Evolutionary conservation across 257 asterid species (phyloP), one percentile per base, ranked within the genome.

Genomic region (Ilex aquifolium): DNA sequence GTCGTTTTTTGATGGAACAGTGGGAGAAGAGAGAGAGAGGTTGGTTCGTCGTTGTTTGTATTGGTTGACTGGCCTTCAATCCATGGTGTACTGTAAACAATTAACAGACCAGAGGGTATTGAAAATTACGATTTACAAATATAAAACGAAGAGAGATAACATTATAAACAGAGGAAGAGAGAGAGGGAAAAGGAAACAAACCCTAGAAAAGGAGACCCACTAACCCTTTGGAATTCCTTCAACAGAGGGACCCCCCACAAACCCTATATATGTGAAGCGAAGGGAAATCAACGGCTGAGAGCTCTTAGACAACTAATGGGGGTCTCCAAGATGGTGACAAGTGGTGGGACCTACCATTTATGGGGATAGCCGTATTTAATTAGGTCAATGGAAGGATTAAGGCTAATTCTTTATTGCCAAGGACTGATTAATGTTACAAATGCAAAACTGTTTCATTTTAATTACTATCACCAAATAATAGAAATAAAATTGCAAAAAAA

Each of bases 191-290:
- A 21, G 27, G 27, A 21, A 21, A 59, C 32, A 54, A 64, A 65
- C 69, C 69, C 65, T 65, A 61, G 46, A 61, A 61, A 48, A 57
- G 54, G 65, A 68, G 74, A 42, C 74, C 71, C 71, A 60, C 72
- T 69, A 64, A 62, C 50, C 56, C 60, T 55, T 16, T 44, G 57
- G 44, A 65, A 57, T 31, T 66, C 13, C 8, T 61, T 21, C 27
- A 61, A 50, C 21, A 29, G 70, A 27, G 80, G 70, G 80, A 60
- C 73, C 75, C 82, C 65, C 32, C 51, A 15, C 2, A 56, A 59
- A 65, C 46, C 32, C 64, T 71, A 21, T 75, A 61, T 69, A 44
- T 75, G 50, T 68, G 44, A 51, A 67, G 54, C 61, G 64, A 50
- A 39, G 50, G 39, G 17, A 36, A 44, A 65, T 72, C 66, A n/a